A percentile compares a stretch with the other conserved stretches of the same genome.
Evolutionary conservation across 345 rosid genomes (phyloP).

Genomic region (Arabidopsis suecica): DNA sequence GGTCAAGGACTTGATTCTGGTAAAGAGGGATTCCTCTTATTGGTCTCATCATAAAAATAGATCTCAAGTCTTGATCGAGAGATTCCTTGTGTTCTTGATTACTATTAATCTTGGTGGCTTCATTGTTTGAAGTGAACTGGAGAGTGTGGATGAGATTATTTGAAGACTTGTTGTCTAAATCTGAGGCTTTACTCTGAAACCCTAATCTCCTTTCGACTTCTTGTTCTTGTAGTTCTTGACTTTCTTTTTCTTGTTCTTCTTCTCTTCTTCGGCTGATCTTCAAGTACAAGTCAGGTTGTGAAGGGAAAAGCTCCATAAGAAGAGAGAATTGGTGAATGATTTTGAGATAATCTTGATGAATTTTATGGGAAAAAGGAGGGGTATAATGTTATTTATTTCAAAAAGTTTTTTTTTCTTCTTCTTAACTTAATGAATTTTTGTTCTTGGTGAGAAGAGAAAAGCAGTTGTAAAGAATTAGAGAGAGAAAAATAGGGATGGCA

Average conservation of each 20-base stretch:
- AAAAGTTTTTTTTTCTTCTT: conserved; percentile 26
- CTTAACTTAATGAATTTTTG: conserved; percentile 34
- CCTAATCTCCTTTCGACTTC: conserved; percentile 33
- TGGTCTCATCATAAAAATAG: conserved; percentile 64
- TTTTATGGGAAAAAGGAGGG: conserved; percentile 8
- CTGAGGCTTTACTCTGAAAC: conserved; percentile 40
- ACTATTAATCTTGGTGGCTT: conserved; percentile 28
- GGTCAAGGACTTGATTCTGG: conserved; percentile 53
- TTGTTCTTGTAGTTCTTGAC: conserved; percentile 30
- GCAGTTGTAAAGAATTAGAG: conserved; percentile 41
- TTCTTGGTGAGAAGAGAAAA: conserved; percentile 42
- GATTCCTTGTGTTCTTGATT: conserved; percentile 31
- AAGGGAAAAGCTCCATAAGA: conserved; percentile 48
- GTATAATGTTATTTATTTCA: conserved; percentile 31
- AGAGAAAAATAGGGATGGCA: conserved; percentile 36
- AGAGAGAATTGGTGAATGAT: conserved; percentile 10
- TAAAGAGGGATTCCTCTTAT: conserved; percentile 86
- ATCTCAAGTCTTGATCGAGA: conserved; percentile 63
- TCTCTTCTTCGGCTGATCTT: conserved; percentile 32
- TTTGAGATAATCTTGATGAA: conserved; percentile 31
- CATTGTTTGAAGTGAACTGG: conserved; percentile 34
- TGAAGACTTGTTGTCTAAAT: conserved; percentile 35
- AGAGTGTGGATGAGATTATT: conserved; percentile 18
- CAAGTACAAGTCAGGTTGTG: conserved; percentile 47
- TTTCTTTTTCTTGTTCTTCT: conserved; percentile 5